phyloP scores from a whole-genome alignment of 306 rosid species.

The Biancaea sappan region DNA sequence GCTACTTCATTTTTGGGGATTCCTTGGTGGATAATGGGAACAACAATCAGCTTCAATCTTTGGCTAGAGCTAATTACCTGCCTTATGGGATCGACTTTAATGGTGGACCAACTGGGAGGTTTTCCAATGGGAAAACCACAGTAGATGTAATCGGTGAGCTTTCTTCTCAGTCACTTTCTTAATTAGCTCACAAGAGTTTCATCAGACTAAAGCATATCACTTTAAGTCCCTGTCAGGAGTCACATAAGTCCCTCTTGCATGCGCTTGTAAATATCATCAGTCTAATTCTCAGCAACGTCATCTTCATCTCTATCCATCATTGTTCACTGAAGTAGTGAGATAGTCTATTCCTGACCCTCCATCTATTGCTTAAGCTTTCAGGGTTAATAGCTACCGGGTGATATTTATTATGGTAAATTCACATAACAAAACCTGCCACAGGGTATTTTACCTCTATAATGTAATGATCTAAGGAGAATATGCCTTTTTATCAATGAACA shows the following conservation, averaged over 20 bases:
- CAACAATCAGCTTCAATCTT: constrained; percentile 70
- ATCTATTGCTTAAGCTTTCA: constrained; percentile 2
- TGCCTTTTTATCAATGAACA: neutral
- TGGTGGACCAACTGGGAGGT: constrained; percentile 83
- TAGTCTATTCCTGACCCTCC: neutral
- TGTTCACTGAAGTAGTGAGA: neutral
- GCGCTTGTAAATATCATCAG: neutral
- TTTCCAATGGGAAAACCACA: constrained; percentile 81
- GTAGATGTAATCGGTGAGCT: constrained; percentile 78
- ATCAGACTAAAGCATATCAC: neutral
- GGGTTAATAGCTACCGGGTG: neutral
- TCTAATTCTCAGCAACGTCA: neutral
- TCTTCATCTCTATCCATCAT: constrained; percentile 1
- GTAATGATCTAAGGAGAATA: neutral
- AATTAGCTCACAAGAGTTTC: neutral
- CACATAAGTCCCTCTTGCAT: neutral
- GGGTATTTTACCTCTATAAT: neutral
- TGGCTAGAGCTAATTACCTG: constrained; percentile 76
- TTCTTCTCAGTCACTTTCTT: neutral
- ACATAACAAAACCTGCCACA: neutral
- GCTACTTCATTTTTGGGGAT: constrained; percentile 95
- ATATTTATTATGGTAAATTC: neutral
- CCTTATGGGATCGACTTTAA: constrained; percentile 86
- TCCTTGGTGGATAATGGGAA: constrained; percentile 91
- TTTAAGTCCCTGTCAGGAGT: neutral